Conservation (phyloP, 352 stramenopile genomes). For the Globisporangium barbulae region DNA sequence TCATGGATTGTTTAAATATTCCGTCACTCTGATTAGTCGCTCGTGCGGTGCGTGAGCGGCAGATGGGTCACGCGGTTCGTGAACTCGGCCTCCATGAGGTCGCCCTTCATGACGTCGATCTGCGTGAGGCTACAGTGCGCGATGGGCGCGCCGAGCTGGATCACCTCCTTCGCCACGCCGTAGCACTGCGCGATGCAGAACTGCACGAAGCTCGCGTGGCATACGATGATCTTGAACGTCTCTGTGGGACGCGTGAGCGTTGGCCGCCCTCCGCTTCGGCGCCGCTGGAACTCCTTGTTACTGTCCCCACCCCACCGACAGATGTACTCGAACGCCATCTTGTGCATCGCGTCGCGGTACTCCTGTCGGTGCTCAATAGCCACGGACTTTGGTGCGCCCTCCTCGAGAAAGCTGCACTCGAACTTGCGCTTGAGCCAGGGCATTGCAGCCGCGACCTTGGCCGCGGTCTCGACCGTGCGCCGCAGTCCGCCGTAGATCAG, state of each 20-base stretch:
- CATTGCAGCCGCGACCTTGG: slow-evolving; percentile 54
- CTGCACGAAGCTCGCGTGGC: slow-evolving; percentile 78
- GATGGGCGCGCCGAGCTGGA: slow-evolving; percentile 72
- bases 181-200: slow-evolving; percentile 67
- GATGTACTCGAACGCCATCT: slow-evolving; percentile 69
- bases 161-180: slow-evolving; percentile 66
- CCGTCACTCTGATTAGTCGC: slow-evolving; percentile 37
- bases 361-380: slow-evolving; percentile 51
- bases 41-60: slow-evolving; percentile 68
- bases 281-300: slow-evolving; percentile 14
- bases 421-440: slow-evolving; percentile 59
- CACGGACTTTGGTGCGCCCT: slow-evolving; percentile 61
- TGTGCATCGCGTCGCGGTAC: slow-evolving; percentile 75
- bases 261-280: not conserved
- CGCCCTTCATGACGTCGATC: slow-evolving; percentile 49
- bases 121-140: slow-evolving; percentile 72
- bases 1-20: not conserved
- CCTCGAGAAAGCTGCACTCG: slow-evolving; percentile 71
- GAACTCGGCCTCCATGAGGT: slow-evolving; percentile 48
- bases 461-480: slow-evolving; percentile 66
- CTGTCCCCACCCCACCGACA: slow-evolving; percentile 51
- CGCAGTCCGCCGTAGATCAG: slow-evolving; percentile 67
- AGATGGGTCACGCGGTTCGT: slow-evolving; percentile 69
- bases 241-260: slow-evolving; percentile 26
- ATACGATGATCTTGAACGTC: slow-evolving; percentile 71